These are phyloP conservation scores for Ilyonectria robusta DNA, from an alignment of 2,329 filamentous ascomycete genomes.

Conservation along the genomic window DNA sequence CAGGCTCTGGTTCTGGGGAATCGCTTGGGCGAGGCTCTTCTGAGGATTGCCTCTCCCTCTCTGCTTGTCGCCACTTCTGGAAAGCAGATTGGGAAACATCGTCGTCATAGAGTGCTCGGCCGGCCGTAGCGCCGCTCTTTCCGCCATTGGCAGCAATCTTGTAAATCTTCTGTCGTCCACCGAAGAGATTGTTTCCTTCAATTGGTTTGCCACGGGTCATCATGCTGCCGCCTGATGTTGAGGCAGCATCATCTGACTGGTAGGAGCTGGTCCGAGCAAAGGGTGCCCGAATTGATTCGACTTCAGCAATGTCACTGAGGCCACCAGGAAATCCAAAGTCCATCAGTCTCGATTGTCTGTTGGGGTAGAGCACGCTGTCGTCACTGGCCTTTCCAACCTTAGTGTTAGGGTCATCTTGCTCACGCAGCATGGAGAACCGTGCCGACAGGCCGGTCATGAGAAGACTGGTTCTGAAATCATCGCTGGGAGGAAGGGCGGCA, in stretches of 20 bases:
- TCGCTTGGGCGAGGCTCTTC: constrained; percentile 52
- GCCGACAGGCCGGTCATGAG: constrained; percentile 96
- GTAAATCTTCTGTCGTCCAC: constrained; percentile 95
- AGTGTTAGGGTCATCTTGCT: constrained; percentile 92
- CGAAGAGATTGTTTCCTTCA: constrained; percentile 94
- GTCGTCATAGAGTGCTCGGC: constrained; percentile 85
- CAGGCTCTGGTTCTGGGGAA: constrained; percentile 44
- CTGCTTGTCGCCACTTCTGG: constrained; percentile 78
- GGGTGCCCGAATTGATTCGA: constrained; percentile 81
- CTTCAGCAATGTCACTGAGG: constrained; percentile 90
- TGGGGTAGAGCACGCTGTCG: constrained; percentile 90
- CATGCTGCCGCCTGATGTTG: constrained; percentile 73
- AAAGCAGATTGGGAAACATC: constrained; percentile 89
- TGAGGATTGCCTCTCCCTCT: constrained; percentile 65
- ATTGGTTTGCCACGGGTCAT: constrained; percentile 86
- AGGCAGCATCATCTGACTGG: constrained; percentile 79
- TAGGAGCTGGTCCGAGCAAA: constrained; percentile 76
- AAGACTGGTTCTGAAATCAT: constrained; percentile 95
- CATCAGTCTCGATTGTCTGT: constrained; percentile 82
- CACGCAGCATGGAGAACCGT: constrained; percentile 95
- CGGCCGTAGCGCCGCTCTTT: constrained; percentile 69
- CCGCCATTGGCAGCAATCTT: constrained; percentile 75
- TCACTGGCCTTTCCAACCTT: constrained; percentile 95
- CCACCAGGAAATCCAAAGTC: constrained; percentile 75
- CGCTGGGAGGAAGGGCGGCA: constrained; percentile 81